Base-by-base conservation (phyloP, 2,329 filamentous ascomycete species). In the Rosellinia necatrix region DNA sequence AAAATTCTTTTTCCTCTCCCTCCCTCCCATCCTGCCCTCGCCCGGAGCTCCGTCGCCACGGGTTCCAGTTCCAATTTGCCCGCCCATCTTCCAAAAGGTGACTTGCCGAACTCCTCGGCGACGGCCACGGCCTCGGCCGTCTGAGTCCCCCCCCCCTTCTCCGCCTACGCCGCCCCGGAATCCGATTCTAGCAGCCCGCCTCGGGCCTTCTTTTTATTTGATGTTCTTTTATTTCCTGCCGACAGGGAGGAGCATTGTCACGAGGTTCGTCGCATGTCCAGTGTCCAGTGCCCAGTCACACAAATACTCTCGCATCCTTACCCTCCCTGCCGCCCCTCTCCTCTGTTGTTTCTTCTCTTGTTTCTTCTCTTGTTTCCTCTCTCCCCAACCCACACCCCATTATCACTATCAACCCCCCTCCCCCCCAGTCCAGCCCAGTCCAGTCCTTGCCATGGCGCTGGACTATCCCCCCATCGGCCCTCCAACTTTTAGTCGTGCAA, bases 1-100 rank as follows among this genome's bases (percentile, higher is more conserved):
- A 68, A 68, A 68, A 67, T 67, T 66, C 62, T 67, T 67, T 68
- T 68, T 67, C 65, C 65, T 62, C 53, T 53, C 53, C 61, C 49
- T 58, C 50, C 38, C 44, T n/a, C 47, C 53, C 49, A 29, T 47
- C 44, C 47, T 29, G 42, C 47, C 38, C 41, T 24, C 22, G 51
- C 30, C 38, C 29, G 42, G 47, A 43, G 51, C 56, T 38, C 54
- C 19, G 46, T 54, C 25, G 43, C 50, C 40, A 53, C 49, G 12
- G 25, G 8, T 2, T 40, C n/a, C n/a, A n/a, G 53, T 43, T 47
- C 29, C 44, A 56, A 59, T 56, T 38, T n/a, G n/a, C n/a, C n/a
- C n/a, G 38, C 35, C 37, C 32, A 32, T 32, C 53, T 29, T 53
- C 40, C n/a, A 60, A 61, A 59, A 61, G 60, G 53, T 61, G 50